phyloP scores from a whole-genome alignment of 495 filamentous ascomycete genomes.

The Neurospora sp. region DNA sequence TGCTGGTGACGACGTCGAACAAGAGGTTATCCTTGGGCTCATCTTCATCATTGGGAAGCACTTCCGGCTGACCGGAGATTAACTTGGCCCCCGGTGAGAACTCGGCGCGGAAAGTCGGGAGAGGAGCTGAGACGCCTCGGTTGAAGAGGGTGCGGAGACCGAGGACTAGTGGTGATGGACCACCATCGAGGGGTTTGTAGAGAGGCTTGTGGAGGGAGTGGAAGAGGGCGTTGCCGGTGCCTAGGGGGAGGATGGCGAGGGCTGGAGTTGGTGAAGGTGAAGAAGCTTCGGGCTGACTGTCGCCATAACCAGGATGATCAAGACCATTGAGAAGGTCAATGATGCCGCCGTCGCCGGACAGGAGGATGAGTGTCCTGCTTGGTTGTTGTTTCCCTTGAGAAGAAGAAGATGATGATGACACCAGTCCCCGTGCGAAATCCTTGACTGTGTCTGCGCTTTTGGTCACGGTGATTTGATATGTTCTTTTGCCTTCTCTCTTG shows the following conservation, averaged over 20 bases:
- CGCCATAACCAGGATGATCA: slow-evolving; percentile 1
- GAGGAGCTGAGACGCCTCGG: slow-evolving; percentile 27
- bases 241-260: slow-evolving; percentile 62
- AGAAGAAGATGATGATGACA: slow-evolving; percentile 34
- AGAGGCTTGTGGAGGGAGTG: slow-evolving; percentile 47
- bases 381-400: slow-evolving; percentile 26
- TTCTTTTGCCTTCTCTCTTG: slow-evolving; percentile 1
- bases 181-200: slow-evolving; percentile 1
- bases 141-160: slow-evolving; percentile 50
- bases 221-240: slow-evolving; percentile 85
- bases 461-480: slow-evolving; percentile 47
- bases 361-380: slow-evolving; percentile 51
- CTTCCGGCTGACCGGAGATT: slow-evolving; percentile 32
- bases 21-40: neutral
- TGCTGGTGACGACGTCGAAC: neutral
- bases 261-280: slow-evolving; percentile 31
- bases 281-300: neutral
- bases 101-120: slow-evolving; percentile 47
- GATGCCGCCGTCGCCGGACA: slow-evolving; percentile 81
- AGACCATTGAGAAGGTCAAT: slow-evolving; percentile 64
- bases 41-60: neutral
- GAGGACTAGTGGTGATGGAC: slow-evolving; percentile 29
- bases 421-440: slow-evolving; percentile 43
- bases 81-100: slow-evolving; percentile 61
- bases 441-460: slow-evolving; percentile 47